A percentile compares a stretch with the other conserved stretches of the same genome.
Conservation (phyloP, 805 yeast species). For the Saccharomycopsis olivae region DNA sequence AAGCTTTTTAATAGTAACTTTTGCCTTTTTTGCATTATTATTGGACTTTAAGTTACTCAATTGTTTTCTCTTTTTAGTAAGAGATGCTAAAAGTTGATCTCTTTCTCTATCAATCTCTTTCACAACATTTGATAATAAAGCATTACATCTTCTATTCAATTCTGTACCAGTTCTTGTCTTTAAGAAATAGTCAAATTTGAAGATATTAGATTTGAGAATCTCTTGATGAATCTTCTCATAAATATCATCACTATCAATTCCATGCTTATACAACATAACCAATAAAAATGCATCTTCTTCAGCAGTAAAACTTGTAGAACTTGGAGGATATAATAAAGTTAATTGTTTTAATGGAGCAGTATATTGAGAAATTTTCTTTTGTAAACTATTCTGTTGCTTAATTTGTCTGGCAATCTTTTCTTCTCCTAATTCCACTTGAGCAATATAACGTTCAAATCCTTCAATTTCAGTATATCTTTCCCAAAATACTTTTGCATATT, state of each 20-base stretch:
- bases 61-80: slow-evolving; percentile 10
- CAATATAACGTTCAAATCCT: slow-evolving; percentile 74
- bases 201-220: slow-evolving; percentile 62
- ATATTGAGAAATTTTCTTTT: slow-evolving; percentile 63
- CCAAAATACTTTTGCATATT: slow-evolving; percentile 80
- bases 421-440: slow-evolving; percentile 82
- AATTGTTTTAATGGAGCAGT: slow-evolving; percentile 74
- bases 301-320: slow-evolving; percentile 63
- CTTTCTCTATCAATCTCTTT: slow-evolving; percentile 44
- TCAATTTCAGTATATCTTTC: slow-evolving; percentile 65
- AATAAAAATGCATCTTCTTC: slow-evolving; percentile 87
- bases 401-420: slow-evolving; percentile 57
- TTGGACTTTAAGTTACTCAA: slow-evolving; percentile 4
- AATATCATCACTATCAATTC: slow-evolving; percentile 68
- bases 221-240: slow-evolving; percentile 72
- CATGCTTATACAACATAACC: slow-evolving; percentile 68
- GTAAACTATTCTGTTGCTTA: slow-evolving; percentile 68
- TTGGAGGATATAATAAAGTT: slow-evolving; percentile 60
- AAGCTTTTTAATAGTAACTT: background rate
- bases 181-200: slow-evolving; percentile 81
- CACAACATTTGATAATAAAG: slow-evolving; percentile 63
- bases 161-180: slow-evolving; percentile 72
- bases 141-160: slow-evolving; percentile 69
- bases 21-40: background rate
- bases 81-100: background rate